Evolutionary conservation across 176 grass and related monocot species (phyloP).

Genomic region (Bothriochloa decipiens): DNA sequence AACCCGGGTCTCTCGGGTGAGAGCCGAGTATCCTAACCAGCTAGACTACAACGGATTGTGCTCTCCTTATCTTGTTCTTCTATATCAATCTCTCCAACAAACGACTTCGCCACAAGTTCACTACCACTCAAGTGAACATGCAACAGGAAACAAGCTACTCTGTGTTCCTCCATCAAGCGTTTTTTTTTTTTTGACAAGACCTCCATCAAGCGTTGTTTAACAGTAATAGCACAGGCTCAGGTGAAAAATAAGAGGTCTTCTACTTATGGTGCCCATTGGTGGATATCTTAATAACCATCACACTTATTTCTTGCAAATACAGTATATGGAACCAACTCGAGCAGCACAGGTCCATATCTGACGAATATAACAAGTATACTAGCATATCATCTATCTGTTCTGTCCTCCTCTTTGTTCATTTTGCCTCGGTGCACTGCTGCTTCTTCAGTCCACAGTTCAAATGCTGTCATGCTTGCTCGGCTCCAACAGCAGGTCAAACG

Average conservation of each 20-base stretch:
- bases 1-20: constrained; percentile 80
- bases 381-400: not conserved
- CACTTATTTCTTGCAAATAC: not conserved
- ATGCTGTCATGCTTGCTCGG: constrained; percentile 47
- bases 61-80: too few relatives aligned
- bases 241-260: too few relatives aligned
- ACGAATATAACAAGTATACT: not conserved
- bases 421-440: not conserved
- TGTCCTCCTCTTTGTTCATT: not conserved
- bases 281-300: not conserved
- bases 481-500: constrained; percentile 65
- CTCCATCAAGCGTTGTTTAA: not conserved
- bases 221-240: not conserved
- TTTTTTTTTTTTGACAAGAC: too few relatives aligned
- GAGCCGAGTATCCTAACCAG: constrained; percentile 89
- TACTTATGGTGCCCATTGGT: too few relatives aligned
- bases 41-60: constrained; percentile 53
- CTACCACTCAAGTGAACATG: too few relatives aligned
- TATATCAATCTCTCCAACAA: too few relatives aligned
- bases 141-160: not conserved
- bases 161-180: not conserved
- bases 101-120: too few relatives aligned
- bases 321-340: not conserved
- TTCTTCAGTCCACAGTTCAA: constrained; percentile 13
- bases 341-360: not conserved